These are phyloP conservation scores for Asterionellopsis glacialis DNA, from an alignment of 108 stramenopile genomes.

Conservation along the genomic window DNA sequence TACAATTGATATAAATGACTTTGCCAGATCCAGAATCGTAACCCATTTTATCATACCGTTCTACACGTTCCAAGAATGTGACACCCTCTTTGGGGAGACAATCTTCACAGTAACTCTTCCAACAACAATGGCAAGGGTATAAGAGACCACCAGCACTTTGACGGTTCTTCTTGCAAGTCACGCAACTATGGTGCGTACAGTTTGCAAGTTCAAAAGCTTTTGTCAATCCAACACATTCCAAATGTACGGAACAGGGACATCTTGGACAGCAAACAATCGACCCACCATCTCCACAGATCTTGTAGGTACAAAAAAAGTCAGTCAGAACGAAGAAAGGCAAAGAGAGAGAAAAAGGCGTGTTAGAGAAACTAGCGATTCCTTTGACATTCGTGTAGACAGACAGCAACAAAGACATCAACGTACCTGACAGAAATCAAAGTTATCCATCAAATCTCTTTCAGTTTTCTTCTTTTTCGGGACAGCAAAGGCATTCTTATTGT, in stretches of 20 bases:
- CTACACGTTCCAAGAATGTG: conserved; percentile 23
- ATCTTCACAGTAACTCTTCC: conserved; percentile 78
- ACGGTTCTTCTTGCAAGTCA: conserved; percentile 46
- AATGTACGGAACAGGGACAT: conserved; percentile 55
- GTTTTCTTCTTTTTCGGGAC: conserved; percentile 23
- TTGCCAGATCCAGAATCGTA: conserved; percentile 26
- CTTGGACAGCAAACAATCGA: conserved; percentile 55
- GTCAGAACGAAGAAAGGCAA: no score
- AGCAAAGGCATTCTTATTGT: conserved; percentile 16
- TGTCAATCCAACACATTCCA: conserved; percentile 31
- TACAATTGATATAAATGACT: conserved; percentile 62
- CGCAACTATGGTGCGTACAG: conserved; percentile 83
- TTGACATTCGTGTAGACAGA: no score
- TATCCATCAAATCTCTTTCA: neutral
- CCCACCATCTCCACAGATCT: conserved; percentile 79
- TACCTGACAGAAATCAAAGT: neutral
- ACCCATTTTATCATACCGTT: conserved; percentile 44
- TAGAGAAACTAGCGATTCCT: no score
- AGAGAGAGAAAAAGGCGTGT: no score
- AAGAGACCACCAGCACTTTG: conserved; percentile 71
- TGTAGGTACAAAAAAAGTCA: conserved; percentile 6
- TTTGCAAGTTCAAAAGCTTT: conserved; percentile 25
- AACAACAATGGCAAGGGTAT: conserved; percentile 78
- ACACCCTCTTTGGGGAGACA: conserved; percentile 54
- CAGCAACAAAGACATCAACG: no score